Conservation (phyloP, 148 eudicot genomes). For the Selenicereus undatus region DNA sequence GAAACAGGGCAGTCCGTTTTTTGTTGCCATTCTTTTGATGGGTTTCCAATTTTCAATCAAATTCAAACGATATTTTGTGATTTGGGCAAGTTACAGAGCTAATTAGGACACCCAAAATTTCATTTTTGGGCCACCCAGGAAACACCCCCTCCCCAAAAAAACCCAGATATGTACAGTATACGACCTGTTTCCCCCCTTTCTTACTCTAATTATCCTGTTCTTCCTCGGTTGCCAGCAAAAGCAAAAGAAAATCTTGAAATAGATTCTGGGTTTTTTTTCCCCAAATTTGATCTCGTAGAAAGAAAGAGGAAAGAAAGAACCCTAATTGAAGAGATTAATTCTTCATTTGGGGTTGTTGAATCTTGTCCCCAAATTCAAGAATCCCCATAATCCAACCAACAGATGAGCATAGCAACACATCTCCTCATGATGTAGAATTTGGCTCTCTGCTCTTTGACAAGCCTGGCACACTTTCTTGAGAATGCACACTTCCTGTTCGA, state of each 20-base stretch:
- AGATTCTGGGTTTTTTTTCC: neutral
- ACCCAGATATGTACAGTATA: conserved; percentile 17
- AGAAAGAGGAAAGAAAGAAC: conserved; percentile 9
- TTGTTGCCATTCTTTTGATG: neutral
- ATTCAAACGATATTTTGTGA: neutral
- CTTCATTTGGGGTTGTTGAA: neutral
- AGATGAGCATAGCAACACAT: conserved; percentile 75
- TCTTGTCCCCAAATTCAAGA: conserved; percentile 28
- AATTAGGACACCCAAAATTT: neutral
- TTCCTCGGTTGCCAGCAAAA: conserved; percentile 40
- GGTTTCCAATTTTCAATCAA: neutral
- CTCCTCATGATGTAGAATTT: conserved; percentile 79
- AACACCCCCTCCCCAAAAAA: neutral
- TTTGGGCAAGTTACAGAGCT: neutral
- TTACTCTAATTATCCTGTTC: conserved; percentile 26
- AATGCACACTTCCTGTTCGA: conserved; percentile 56
- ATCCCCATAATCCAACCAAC: conserved; percentile 76
- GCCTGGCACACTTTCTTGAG: conserved; percentile 61
- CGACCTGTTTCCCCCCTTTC: neutral
- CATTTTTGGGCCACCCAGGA: neutral
- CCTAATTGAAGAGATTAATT: neutral
- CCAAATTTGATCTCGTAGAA: conserved; percentile 16
- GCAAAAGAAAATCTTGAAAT: conserved; percentile 6
- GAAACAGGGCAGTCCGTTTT: neutral
- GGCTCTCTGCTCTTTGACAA: conserved; percentile 82